These are phyloP conservation scores for Rhizomucor miehei DNA, from an alignment of 371 early-diverging fungal genomes.

Conservation along the genomic window DNA sequence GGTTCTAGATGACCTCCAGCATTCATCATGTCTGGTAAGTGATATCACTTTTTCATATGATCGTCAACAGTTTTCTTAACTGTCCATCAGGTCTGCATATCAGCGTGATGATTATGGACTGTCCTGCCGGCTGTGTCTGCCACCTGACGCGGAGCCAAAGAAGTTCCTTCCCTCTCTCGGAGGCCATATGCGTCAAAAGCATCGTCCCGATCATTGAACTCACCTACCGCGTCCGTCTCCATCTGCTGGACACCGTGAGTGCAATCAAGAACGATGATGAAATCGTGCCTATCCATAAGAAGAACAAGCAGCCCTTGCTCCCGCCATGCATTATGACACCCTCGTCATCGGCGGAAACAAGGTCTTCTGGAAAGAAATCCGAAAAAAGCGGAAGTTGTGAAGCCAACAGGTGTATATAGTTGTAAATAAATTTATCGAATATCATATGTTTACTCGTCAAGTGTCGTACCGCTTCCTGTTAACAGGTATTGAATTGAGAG, in stretches of 20 bases:
- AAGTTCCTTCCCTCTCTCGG: background rate
- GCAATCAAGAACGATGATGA: background rate
- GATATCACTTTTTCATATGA: background rate
- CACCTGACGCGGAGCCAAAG: background rate
- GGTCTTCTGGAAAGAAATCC: too few species aligned
- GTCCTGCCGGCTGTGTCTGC: background rate
- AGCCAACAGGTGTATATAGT: too few species aligned
- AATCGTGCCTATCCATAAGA: background rate
- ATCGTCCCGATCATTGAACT: slow-evolving; percentile 1
- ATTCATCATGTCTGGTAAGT: slow-evolving; percentile 1
- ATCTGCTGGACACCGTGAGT: background rate
- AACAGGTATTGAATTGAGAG: too few species aligned
- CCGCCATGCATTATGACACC: background rate
- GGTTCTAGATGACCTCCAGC: background rate
- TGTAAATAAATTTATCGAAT: too few species aligned
- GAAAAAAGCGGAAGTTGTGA: too few species aligned
- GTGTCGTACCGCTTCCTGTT: too few species aligned
- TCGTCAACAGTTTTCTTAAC: background rate
- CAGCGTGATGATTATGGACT: background rate
- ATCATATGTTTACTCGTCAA: too few species aligned
- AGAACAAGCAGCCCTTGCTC: background rate
- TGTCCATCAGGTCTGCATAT: background rate
- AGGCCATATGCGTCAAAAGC: background rate
- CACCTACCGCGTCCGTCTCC: background rate
- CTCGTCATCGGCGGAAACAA: background rate